Evolutionary conservation across 2,329 filamentous ascomycete genomes (phyloP).

Genomic region (Juglanconis oblonga): DNA sequence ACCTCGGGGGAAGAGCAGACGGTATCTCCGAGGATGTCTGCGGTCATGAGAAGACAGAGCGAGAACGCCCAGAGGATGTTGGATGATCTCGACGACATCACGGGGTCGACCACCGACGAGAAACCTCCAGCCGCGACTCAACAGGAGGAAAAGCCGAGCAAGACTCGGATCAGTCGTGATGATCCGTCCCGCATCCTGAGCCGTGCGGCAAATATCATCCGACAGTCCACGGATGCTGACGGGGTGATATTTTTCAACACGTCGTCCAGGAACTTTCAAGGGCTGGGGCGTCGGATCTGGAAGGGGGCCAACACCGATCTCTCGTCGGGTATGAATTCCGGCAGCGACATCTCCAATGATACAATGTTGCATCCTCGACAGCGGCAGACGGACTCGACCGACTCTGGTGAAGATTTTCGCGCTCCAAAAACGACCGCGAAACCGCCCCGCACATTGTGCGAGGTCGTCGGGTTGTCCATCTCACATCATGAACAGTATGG

Average conservation of each 20-base stretch:
- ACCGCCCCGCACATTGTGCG: background rate
- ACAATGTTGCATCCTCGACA: background rate
- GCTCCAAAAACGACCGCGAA: background rate
- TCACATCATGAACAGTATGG: conserved; percentile 12
- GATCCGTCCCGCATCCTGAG: conserved; percentile 28
- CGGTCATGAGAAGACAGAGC: conserved; percentile 11
- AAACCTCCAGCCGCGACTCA: background rate
- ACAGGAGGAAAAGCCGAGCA: background rate
- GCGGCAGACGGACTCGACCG: conserved; percentile 1
- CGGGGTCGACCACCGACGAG: background rate
- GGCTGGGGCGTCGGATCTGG: background rate
- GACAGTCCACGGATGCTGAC: conserved; percentile 41
- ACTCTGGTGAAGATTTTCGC: conserved; percentile 4
- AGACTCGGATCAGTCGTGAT: background rate
- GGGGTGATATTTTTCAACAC: conserved; percentile 32
- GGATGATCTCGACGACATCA: conserved; percentile 7
- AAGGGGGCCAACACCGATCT: background rate
- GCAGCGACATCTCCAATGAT: conserved; percentile 7
- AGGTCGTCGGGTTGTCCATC: conserved; percentile 8
- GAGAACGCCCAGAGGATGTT: conserved; percentile 12
- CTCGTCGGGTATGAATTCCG: conserved; percentile 12
- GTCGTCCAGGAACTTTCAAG: conserved; percentile 6
- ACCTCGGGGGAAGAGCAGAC: conserved; percentile 1
- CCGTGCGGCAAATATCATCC: conserved; percentile 40
- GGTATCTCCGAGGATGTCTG: conserved; percentile 3